Evolutionary conservation across 129 eudicot genomes (phyloP).

Genomic region (Artemisia argyi): DNA sequence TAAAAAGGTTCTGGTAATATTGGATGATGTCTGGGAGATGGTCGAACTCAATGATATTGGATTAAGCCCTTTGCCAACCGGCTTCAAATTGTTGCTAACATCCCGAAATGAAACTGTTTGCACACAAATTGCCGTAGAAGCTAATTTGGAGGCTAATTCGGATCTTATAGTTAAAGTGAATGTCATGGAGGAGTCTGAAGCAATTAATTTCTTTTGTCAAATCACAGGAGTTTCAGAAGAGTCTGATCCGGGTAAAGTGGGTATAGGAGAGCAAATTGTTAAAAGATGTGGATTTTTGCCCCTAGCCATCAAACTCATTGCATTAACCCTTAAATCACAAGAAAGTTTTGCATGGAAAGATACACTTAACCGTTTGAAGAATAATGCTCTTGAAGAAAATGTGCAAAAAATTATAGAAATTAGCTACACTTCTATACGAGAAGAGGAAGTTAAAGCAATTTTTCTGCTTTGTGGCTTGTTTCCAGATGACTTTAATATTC

Average conservation of each 20-base stretch:
- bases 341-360: too few relatives aligned
- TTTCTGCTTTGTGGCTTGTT: conserved; percentile 1
- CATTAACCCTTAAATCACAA: too few relatives aligned
- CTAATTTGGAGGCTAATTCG: too few relatives aligned
- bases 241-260: too few relatives aligned
- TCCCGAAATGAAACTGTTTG: neutral
- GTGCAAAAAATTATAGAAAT: too few relatives aligned
- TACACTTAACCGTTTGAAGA: too few relatives aligned
- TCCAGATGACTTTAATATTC: neutral
- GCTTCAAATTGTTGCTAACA: neutral
- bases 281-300: too few relatives aligned
- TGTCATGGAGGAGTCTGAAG: neutral
- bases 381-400: too few relatives aligned
- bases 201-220: neutral
- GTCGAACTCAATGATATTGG: neutral
- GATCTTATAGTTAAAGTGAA: neutral
- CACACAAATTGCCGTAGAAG: neutral
- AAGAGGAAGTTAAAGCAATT: neutral
- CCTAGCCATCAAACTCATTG: too few relatives aligned
- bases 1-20: too few relatives aligned
- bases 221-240: neutral
- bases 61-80: neutral
- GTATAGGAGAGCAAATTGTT: too few relatives aligned
- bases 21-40: too few relatives aligned
- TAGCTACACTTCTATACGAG: neutral